Evolutionary conservation across 352 stramenopile genomes (phyloP).

Genomic region (Globisporangium mamillatum): DNA sequence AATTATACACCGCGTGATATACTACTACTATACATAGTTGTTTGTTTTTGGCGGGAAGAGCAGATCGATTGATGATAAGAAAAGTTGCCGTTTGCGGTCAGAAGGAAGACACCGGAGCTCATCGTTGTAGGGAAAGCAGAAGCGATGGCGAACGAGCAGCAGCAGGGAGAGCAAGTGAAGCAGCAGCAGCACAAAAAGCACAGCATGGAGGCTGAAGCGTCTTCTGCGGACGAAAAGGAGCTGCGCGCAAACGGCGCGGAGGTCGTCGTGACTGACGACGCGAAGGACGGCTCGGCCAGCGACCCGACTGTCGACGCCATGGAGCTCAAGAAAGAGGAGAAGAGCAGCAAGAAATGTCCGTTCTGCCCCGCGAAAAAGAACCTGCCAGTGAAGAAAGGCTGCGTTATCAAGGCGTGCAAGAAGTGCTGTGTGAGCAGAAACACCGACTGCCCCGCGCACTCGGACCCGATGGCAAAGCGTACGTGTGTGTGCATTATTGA

Average conservation of each 20-base stretch:
- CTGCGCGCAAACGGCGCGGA: background rate
- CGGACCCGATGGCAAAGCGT: slow-evolving; percentile 23
- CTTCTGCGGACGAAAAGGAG: background rate
- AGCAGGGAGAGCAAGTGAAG: background rate
- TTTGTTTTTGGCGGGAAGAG: slow-evolving; percentile 16
- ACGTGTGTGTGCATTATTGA: background rate
- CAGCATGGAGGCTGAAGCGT: slow-evolving; percentile 5
- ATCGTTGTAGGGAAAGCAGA: too few species aligned
- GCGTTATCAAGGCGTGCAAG: slow-evolving; percentile 57
- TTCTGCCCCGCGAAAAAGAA: slow-evolving; percentile 51
- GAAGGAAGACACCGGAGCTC: too few species aligned
- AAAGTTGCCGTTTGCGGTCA: background rate
- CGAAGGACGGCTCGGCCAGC: background rate
- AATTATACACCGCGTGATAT: background rate
- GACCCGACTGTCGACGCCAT: slow-evolving; percentile 7
- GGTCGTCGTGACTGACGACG: background rate
- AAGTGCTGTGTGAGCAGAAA: slow-evolving; percentile 59
- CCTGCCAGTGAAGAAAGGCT: slow-evolving; percentile 27
- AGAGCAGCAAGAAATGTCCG: slow-evolving; percentile 26
- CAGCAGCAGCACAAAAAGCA: too few species aligned
- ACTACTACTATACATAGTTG: too few species aligned
- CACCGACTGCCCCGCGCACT: slow-evolving; percentile 37
- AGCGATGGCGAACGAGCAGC: background rate
- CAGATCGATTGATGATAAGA: background rate
- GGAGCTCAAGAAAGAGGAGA: slow-evolving; percentile 19